Base-by-base conservation (phyloP, 257 asterid genomes). In the Verbena officinalis region DNA sequence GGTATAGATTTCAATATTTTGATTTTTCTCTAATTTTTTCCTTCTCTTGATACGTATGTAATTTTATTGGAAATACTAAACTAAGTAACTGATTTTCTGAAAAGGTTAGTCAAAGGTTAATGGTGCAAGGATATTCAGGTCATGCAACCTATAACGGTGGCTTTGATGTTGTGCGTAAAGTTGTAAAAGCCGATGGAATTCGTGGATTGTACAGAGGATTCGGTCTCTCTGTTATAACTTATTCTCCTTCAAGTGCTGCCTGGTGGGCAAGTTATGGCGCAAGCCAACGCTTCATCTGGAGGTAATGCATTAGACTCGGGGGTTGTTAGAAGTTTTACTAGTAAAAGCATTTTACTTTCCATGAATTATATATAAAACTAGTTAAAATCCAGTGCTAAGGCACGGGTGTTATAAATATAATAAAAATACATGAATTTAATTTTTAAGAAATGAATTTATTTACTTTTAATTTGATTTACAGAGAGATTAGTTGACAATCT, bases 251-350 rank as follows among this genome's bases (percentile, higher is more conserved):
- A 22, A 94, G 96, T 86, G 99, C 96, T 73, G 97, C 90, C 61
- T 94, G 99, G 99, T 94, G 99, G 99, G 99, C 97, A 64, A 88
- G 90, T 78, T 94, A 94, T 75, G 99, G 99, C 40, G 86, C 99
- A 58, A 94, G 99, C 73, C 99, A 94, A 77, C 89, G 99, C 73
- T 40, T 90, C 76, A 82, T 94, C 51, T 94, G 96, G 97, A 83
- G 92, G 99, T 77, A 72, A 63, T 63, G 59, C 49, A 22, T 22
- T 51, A 30, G 33, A 27, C 5, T 27, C 2, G 5, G 5, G 2
- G 33, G 33, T 27, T n/a, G n/a, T n/a, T n/a, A n/a, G n/a, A n/a
- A n/a, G n/a, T n/a, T n/a, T n/a, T n/a, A n/a, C n/a, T n/a, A n/a
- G n/a, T n/a, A n/a, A n/a, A n/a, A n/a, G 5, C 5, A 27, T 27